Percentiles rank a stretch among this genome's conserved stretches.
These are phyloP conservation scores for Capsicum rhomboideum DNA, from an alignment of 257 asterid species.

Conservation along the genomic window DNA sequence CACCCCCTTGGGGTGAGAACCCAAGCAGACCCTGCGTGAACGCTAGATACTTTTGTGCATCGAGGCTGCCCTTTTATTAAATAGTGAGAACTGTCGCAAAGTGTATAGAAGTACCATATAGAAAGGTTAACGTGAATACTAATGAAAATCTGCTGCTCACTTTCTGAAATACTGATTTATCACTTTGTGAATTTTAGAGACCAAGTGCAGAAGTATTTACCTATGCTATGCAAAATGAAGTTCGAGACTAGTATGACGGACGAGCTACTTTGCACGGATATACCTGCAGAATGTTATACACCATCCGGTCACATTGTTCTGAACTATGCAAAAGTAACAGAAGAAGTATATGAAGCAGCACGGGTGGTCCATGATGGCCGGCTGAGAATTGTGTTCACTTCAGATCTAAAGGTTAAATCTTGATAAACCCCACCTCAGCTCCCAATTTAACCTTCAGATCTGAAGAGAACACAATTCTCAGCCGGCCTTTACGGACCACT, in stretches of 20 bases:
- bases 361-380: constrained; percentile 17
- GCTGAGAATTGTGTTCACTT: constrained; percentile 19
- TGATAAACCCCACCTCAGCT: too few species aligned
- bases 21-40: neutral
- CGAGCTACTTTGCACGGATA: constrained; percentile 4
- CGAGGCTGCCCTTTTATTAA: neutral
- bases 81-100: neutral
- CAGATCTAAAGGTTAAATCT: constrained; percentile 2
- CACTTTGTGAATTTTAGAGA: neutral
- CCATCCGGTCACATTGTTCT: constrained; percentile 13
- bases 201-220: constrained; percentile 12
- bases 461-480: constrained; percentile 5
- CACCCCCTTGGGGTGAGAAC: too few species aligned
- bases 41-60: neutral
- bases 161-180: neutral
- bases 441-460: neutral
- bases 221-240: constrained; percentile 17
- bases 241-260: constrained; percentile 12
- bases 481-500: constrained; percentile 5
- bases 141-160: neutral
- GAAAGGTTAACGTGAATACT: neutral
- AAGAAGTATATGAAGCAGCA: constrained; percentile 16
- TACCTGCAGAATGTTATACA: constrained; percentile 5
- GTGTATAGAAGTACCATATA: neutral
- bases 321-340: constrained; percentile 12